These are phyloP conservation scores for Schwanniomyces vanrijiae DNA, from an alignment of 805 yeast species.

Conservation along the genomic window DNA sequence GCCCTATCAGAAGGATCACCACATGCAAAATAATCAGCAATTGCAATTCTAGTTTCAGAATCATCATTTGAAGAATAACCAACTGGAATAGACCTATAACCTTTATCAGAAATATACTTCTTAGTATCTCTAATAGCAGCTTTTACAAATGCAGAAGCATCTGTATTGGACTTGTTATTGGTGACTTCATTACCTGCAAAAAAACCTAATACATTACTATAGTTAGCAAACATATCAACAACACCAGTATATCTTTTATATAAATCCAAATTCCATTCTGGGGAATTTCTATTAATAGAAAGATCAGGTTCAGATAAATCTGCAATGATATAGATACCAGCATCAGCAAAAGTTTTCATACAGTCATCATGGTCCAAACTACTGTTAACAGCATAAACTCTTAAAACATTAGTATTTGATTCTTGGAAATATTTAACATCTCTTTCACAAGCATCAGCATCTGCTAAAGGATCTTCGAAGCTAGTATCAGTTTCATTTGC, in stretches of 20 bases:
- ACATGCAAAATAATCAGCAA: slow-evolving; percentile 87
- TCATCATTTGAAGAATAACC: slow-evolving; percentile 95
- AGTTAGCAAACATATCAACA: slow-evolving; percentile 74
- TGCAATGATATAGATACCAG: slow-evolving; percentile 45
- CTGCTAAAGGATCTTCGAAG: slow-evolving; percentile 43
- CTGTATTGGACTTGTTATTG: slow-evolving; percentile 78
- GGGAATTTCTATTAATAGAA: slow-evolving; percentile 75
- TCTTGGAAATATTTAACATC: slow-evolving; percentile 39
- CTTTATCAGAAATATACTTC: slow-evolving; percentile 62
- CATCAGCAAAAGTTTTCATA: slow-evolving; percentile 44
- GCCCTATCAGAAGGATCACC: slow-evolving; percentile 65
- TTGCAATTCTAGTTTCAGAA: slow-evolving; percentile 67
- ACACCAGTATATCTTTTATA: slow-evolving; percentile 79
- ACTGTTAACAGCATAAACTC: slow-evolving; percentile 44
- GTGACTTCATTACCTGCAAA: slow-evolving; percentile 98
- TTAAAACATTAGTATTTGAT: slow-evolving; percentile 41
- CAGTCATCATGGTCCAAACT: slow-evolving; percentile 39
- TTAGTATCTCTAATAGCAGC: slow-evolving; percentile 93
- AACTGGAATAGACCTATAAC: slow-evolving; percentile 81
- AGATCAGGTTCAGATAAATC: slow-evolving; percentile 65
- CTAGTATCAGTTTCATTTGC: slow-evolving; percentile 21
- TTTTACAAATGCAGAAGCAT: slow-evolving; percentile 91
- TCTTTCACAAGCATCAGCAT: slow-evolving; percentile 41
- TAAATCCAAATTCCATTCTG: slow-evolving; percentile 73
- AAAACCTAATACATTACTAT: slow-evolving; percentile 85